Base-by-base conservation (phyloP, 345 rosid genomes). In the Arabis alpina region DNA sequence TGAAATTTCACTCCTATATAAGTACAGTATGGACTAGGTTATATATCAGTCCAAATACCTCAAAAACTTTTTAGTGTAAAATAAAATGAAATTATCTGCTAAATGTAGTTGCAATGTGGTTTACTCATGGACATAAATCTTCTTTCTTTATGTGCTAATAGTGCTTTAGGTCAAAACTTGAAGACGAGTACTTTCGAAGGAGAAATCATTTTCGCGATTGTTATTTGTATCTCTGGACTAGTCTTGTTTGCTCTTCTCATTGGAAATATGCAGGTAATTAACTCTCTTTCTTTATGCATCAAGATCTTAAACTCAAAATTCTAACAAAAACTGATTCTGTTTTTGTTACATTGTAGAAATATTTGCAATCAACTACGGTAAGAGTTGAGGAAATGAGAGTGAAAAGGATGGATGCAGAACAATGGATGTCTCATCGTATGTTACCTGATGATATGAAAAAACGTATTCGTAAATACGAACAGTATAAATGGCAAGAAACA, bases 251-350 rank as follows among this genome's bases (percentile, higher is more conserved):
- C 91, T 36, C 66, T 79, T 6, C 86, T 86, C 51, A 86, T 86
- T 32, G 88, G 91, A 64, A 86, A 86, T 58, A 86, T 84, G 91
- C 86, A 86, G 84, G 91, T 82, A 61, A 10, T 1, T 36, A 34
- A 13, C 6, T 8, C 10, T n/a, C 13, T 19, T 24, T 49, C 48
- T 49, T 41, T 69, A 10, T 32, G 51, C 40, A 15, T 74, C 36
- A 57, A 23, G 34, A 9, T 56, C 56, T 16, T 24, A 32, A 48
- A 10, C 10, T n/a, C 16, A 4, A 30, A 3, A 32, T 24, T 60
- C 15, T 54, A 32, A 16, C 1, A 23, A 64, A 37, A 25, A 10
- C 37, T 15, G 27, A 65, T 32, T 0, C 5, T 5, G 0, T 24
- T 15, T 3, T 3, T 6, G 13, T 54, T 32, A 9, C 59, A 50